Evolutionary conservation across 2,329 filamentous ascomycete species (phyloP), one percentile per base, ranked within the genome.

Genomic region (Trichoderma asperellum): DNA sequence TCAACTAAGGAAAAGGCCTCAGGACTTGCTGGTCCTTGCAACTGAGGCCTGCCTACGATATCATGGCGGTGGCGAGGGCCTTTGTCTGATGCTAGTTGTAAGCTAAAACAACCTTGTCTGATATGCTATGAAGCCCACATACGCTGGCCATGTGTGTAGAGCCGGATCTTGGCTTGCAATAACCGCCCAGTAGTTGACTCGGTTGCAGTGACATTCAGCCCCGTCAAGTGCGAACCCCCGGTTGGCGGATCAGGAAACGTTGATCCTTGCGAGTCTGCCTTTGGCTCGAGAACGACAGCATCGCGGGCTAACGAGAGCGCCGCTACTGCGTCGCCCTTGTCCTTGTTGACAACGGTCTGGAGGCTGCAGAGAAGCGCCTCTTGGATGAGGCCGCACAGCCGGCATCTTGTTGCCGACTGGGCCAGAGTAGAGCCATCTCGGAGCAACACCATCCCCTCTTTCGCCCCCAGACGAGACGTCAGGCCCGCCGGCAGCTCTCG

Each of bases 231-330:
- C 35, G 53, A 59, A 43, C 69, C 69, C 43, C 35, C 66, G 7
- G 65, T 47, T 27, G 69, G 58, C 32, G 53, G 27, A n/a, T 70
- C 69, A 11, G 69, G 69, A 47, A 70, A 70, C 3, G 65, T 64
- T 27, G 53, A 58, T n/a, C 69, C 69, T 11, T 57, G 37, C 10
- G 65, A 68, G 53, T 68, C 69, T 18, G 59, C 21, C 29, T 70
- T 70, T 34, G 66, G 65, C 55, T 57, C 47, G 53, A 68, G 52
- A 27, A 63, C 55, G 27, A 70, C 47, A 34, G 59, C 40, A 60
- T 69, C 59, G 14, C 34, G 29, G 5, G 49, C 58, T 21, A 70
- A 32, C 5, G 40, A 68, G 24, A 69, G 65, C 34, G 34, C 24
- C 43, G 35, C 27, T 10, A 14, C 32, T 27, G 29, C 34, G 52